Conservation (phyloP, 306 rosid genomes). For the Benincasa hispida region DNA sequence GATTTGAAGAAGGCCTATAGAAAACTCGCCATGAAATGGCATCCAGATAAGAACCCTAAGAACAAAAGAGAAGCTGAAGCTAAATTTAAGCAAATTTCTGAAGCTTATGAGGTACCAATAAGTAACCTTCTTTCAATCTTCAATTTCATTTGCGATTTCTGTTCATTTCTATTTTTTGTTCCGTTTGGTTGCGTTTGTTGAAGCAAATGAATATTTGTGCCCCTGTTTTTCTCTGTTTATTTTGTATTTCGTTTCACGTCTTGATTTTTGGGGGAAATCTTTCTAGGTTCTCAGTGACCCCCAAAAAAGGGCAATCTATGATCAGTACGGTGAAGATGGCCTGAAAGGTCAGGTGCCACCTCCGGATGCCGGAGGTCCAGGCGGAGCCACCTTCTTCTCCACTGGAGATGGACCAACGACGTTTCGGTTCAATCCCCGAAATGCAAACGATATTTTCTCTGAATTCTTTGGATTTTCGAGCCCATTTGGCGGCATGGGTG, state of each 20-base stretch:
- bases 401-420: constrained; percentile 4
- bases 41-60: background rate
- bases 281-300: constrained; percentile 4
- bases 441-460: constrained; percentile 5
- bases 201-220: background rate
- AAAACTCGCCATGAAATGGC: constrained; percentile 10
- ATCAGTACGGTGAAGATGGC: constrained; percentile 9
- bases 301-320: background rate
- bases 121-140: background rate
- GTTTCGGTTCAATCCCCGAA: constrained; percentile 9
- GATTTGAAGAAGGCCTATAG: constrained; percentile 11
- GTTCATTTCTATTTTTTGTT: background rate
- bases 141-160: background rate
- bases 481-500: background rate
- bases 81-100: constrained; percentile 9
- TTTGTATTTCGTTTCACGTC: background rate
- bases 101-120: constrained; percentile 5
- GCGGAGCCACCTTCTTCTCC: constrained; percentile 8
- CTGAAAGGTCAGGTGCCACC: constrained; percentile 10
- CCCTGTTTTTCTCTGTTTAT: background rate
- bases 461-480: background rate
- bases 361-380: background rate
- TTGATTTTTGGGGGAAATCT: background rate
- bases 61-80: constrained; percentile 10
- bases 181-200: background rate